These are phyloP conservation scores for Austropuccinia psidii DNA, from an alignment of 1,284 basidiomycete species.

Conservation along the genomic window DNA sequence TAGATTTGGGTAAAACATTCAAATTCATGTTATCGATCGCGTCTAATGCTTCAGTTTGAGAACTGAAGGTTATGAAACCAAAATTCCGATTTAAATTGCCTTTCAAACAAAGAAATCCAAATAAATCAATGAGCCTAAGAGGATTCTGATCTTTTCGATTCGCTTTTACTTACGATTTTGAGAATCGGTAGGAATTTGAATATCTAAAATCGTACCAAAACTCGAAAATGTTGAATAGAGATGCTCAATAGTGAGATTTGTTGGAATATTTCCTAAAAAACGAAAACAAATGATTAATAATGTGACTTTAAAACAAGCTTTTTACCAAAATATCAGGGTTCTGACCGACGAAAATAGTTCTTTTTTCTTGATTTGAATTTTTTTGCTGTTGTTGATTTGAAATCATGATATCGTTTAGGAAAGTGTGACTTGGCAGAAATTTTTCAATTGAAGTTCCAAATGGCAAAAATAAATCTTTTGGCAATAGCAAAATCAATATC, in stretches of 20 bases:
- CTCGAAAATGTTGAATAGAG: slow-evolving; percentile 43
- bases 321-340: no score
- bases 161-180: slow-evolving; percentile 39
- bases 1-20: slow-evolving; percentile 39
- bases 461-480: no score
- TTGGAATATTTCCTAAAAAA: slow-evolving; percentile 42
- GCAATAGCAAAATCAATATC: no score
- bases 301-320: no score
- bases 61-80: slow-evolving; percentile 43
- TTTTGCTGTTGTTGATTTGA: no score
- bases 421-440: no score
- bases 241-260: slow-evolving; percentile 39
- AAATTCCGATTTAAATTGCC: slow-evolving; percentile 41
- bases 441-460: no score
- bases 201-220: slow-evolving; percentile 45
- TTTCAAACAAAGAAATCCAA: background rate
- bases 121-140: background rate
- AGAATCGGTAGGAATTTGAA: slow-evolving; percentile 44
- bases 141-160: no score
- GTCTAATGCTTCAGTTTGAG: slow-evolving; percentile 40
- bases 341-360: background rate
- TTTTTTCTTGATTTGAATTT: no score
- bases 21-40: slow-evolving; percentile 47
- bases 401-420: no score
- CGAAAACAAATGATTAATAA: no score